Percentiles rank a stretch among this genome's conserved stretches.
Conservation (phyloP, 2,329 filamentous ascomycete species). For the Epichloe aotearoae region DNA sequence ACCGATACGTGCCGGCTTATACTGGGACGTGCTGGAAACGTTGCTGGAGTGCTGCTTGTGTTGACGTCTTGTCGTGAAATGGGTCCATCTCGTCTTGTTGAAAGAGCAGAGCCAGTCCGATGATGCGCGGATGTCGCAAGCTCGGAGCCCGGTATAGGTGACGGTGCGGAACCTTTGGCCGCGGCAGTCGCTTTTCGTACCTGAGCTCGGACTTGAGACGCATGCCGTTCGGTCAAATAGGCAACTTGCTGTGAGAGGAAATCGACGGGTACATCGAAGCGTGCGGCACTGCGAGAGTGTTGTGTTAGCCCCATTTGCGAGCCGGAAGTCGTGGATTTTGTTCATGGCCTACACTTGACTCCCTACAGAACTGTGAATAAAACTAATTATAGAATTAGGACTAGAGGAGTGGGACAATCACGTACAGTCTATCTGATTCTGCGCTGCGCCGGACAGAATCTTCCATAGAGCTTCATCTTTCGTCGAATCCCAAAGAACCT, state of each 20-base stretch:
- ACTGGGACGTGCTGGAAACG: constrained; percentile 29
- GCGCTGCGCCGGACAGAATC: constrained; percentile 68
- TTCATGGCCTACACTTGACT: constrained; percentile 49
- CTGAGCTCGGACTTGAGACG: constrained; percentile 80
- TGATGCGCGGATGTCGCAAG: constrained; percentile 22
- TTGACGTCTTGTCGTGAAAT: constrained; percentile 33
- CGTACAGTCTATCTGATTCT: constrained; percentile 78
- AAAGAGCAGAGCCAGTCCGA: constrained; percentile 39
- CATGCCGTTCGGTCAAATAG: constrained; percentile 83
- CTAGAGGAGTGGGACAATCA: background rate
- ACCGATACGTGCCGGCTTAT: constrained; percentile 35
- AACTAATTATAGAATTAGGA: background rate
- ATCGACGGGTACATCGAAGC: constrained; percentile 72
- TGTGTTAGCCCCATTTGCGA: constrained; percentile 5
- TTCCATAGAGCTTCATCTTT: constrained; percentile 90
- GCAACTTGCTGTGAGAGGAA: constrained; percentile 90
- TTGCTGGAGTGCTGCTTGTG: constrained; percentile 28
- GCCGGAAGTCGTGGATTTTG: constrained; percentile 9
- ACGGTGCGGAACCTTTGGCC: constrained; percentile 42
- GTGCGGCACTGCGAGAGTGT: constrained; percentile 42
- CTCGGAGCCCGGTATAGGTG: constrained; percentile 41
- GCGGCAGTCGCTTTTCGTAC: constrained; percentile 61
- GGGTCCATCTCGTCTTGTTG: constrained; percentile 45
- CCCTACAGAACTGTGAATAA: constrained; percentile 38
- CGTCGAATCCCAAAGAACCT: constrained; percentile 77